Evolutionary conservation across 1,284 basidiomycete genomes (phyloP), one percentile per base, ranked within the genome.

Genomic region (Malassezia yamatoensis): DNA sequence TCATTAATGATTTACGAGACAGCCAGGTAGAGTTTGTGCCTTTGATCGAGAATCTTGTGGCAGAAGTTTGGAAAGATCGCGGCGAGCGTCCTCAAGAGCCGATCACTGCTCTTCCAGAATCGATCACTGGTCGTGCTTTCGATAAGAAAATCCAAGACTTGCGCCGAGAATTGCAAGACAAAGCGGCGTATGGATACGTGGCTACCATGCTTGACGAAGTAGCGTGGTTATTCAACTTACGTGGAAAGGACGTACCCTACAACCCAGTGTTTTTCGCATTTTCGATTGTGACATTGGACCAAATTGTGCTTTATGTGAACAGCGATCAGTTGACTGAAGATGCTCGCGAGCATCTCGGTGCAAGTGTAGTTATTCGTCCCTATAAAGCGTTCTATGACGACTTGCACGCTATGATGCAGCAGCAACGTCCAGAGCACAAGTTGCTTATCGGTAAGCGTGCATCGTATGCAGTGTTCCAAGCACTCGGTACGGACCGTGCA

Each of bases 251-350:
- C 74, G 93, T 96, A 60, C 85, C 85, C 37, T 96, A 82, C 78
- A 96, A 94, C 71, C 70, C 84, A 51, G 91, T 98, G 20, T 96
- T 98, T 79, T 94, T 96, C 70, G 83, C 87, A 0, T 96, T 91
- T 72, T 87, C 88, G 2, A 80, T 93, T 36, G 79, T 96, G 32
- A 86, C 86, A 1, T 76, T 77, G 12, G 80, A 85, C 45, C 49
- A 54, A 24, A 82, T 83, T 0, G 78, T 82, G 4, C 78, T 96
- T 1, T 96, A 93, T 74, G 78, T 90, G 53, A 80, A 91, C 58
- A 77, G 79, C 9, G 33, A 35, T 1, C 84, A 88, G 62, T 74
- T 90, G 12, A 79, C 81, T 24, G 78, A 81, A 20, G 78, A 77
- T 1, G 83, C 85, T 3, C 77, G 78, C 44, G 65, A 76, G 4